Evolutionary conservation across 2,329 filamentous ascomycete species (phyloP), one percentile per base, ranked within the genome.

Genomic region (Aspergillus amoenus): DNA sequence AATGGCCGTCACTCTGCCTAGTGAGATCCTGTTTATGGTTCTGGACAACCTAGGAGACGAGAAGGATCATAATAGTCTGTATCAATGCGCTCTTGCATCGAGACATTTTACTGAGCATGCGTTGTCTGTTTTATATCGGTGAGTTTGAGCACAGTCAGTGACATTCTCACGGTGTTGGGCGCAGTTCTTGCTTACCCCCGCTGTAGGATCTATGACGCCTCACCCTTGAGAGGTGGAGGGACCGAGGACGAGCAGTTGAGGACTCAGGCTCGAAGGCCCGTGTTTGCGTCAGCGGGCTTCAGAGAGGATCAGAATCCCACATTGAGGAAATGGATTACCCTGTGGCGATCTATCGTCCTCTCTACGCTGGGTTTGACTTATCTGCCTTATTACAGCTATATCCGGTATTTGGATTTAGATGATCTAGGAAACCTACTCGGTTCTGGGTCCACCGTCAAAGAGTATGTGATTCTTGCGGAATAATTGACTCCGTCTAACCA

Each of bases 341-440:
- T 89, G 48, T 91, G 88, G 88, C 82, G 83, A 50, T 86, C 86
- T 2, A 83, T 91, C 62, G 82, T 89, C 56, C 75, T 85, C 7
- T 91, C 88, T 8, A 85, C 85, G 56, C 73, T 87, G 43, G 83
- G 81, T 22, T 59, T 60, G 61, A 89, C 88, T 0, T 74, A 84
- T 17, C 88, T 85, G 60, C 87, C 88, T 0, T 92, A 92, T 68
- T 88, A 84, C 65, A 79, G 83, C 39, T 90, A 88, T 71, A 82
- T 91, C 55, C 84, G 82, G 55, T 78, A 80, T 24, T 76, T 91
- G 39, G 84, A 88, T 62, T 79, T 91, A 9, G 78, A 84, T 52
- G 84, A 88, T 66, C 77, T 91, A 1, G 73, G 77, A 11, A 75
- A 84, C 41, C 76, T 89, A 21, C 76, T 91, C 47, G 80, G 81